Base-by-base conservation (phyloP, 2,329 filamentous ascomycete genomes). In the Pseudophaeomoniella oleicola region DNA sequence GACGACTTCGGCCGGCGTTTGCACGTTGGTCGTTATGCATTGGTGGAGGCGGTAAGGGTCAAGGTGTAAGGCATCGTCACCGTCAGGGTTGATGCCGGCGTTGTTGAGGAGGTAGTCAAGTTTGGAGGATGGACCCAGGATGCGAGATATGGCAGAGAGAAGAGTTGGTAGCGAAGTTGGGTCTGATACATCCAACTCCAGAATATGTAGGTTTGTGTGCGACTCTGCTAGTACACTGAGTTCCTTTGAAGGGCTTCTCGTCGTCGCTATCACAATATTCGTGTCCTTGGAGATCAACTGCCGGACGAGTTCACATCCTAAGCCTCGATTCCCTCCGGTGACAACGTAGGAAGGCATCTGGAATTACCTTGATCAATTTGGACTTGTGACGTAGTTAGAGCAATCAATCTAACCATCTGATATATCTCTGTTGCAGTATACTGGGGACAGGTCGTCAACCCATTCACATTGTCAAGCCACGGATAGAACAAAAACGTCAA, bases 241-340 rank as follows among this genome's bases (percentile, higher is more conserved):
- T 5, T 42, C 42, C 22, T 17, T 27, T 11, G 34, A 32, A 4
- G 37, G 13, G 11, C 22, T 34, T 31, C 44, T 42, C 5, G 39
- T 37, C 13, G 27, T 22, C 13, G 44, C 44, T 19, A 46, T 32
- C 30, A 46, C 32, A 6, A 39, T 46, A 41, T 43, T 43, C 3
- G 37, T 35, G 14, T 17, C 11, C 5, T 11, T 5, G 10, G 31
- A 13, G 9, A 36, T 16, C 16, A 46, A 22, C 30, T 44, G 42
- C 5, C 37, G 42, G 14, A 41, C 42, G 37, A 44, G 43, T 22
- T 45, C 42, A 19, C 44, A 35, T 6, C 51, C 50, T 6, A 54
- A 37, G 16, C 52, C 51, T 36, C 50, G 42, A 34, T 51, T 54
- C 9, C 50, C 47, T 9, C 52, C 51, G 3, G 50, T 53, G 22